A percentile compares a stretch with the other conserved stretches of the same genome.
phyloP scores from a whole-genome alignment of 2,329 filamentous ascomycete genomes.

The Aureobasidium namibiae region DNA sequence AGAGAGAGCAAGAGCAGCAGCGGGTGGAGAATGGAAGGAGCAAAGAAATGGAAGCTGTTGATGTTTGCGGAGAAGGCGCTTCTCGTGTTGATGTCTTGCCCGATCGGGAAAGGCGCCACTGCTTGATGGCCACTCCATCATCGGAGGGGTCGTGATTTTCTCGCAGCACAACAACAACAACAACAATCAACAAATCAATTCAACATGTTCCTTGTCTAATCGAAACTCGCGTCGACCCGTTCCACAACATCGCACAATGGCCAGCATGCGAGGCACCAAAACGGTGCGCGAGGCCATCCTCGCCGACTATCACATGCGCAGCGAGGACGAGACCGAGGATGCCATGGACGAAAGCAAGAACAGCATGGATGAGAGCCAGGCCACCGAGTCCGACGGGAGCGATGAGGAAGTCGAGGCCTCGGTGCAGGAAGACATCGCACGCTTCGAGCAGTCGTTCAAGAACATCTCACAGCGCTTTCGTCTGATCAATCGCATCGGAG shows the following conservation, averaged over 20 bases:
- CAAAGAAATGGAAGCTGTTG: not conserved
- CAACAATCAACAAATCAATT: not conserved
- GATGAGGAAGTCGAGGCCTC: slow-evolving; percentile 56
- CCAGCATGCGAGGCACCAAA: slow-evolving; percentile 11
- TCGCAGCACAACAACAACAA: not conserved
- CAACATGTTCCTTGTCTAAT: not conserved
- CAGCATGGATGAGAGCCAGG: slow-evolving; percentile 42
- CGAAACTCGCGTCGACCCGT: no score
- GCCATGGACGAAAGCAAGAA: slow-evolving; percentile 40
- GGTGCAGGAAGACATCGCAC: slow-evolving; percentile 79
- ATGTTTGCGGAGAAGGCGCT: slow-evolving; percentile 10
- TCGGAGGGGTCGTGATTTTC: not conserved
- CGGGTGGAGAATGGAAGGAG: not conserved
- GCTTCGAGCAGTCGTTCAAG: slow-evolving; percentile 71
- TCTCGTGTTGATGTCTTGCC: slow-evolving; percentile 9
- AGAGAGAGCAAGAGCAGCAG: not conserved
- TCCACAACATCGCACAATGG: not conserved
- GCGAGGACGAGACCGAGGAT: slow-evolving; percentile 15
- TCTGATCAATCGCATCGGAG: slow-evolving; percentile 91
- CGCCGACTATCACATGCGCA: slow-evolving; percentile 15
- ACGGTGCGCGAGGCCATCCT: slow-evolving; percentile 11
- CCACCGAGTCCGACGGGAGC: slow-evolving; percentile 38
- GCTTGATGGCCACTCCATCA: not conserved
- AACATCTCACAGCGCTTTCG: slow-evolving; percentile 79
- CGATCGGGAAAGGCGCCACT: not conserved